These are phyloP conservation scores for Cyberlindnera xylosilytica DNA, from an alignment of 805 yeast genomes.

Conservation along the genomic window DNA sequence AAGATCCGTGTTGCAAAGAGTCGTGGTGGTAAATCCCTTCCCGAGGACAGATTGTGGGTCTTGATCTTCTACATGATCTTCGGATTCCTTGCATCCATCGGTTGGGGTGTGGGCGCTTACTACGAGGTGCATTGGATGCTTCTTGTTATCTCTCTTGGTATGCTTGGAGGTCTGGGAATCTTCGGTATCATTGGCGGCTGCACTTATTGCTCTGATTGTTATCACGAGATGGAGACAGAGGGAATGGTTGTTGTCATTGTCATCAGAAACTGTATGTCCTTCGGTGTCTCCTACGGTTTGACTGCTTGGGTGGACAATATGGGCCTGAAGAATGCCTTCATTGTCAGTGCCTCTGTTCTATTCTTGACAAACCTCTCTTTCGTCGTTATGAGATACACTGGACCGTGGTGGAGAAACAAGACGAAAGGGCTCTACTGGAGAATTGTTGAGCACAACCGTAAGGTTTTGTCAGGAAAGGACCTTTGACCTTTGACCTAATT, in stretches of 20 bases:
- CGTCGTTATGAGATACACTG: conserved; percentile 25
- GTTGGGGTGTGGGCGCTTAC: conserved; percentile 66
- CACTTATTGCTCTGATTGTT: conserved; percentile 54
- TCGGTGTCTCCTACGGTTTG: conserved; percentile 57
- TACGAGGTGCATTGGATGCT: conserved; percentile 54
- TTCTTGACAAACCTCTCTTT: conserved; percentile 32
- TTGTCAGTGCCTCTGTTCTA: conserved; percentile 53
- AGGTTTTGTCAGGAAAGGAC: no score
- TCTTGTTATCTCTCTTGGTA: conserved; percentile 50
- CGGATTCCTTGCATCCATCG: conserved; percentile 52
- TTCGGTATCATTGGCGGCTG: conserved; percentile 50
- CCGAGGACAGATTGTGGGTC: conserved; percentile 63
- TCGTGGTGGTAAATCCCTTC: conserved; percentile 48
- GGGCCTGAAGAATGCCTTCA: conserved; percentile 55
- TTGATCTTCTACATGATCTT: conserved; percentile 42
- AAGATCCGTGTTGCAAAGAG: conserved; percentile 45
- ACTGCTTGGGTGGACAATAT: conserved; percentile 54
- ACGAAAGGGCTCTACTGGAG: conserved; percentile 24
- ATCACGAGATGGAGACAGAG: conserved; percentile 50
- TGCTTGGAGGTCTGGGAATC: conserved; percentile 51
- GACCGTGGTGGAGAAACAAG: conserved; percentile 28
- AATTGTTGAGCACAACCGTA: conserved; percentile 22
- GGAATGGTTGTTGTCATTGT: conserved; percentile 56
- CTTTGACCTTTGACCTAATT: no score
- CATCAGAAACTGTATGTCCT: conserved; percentile 59